Conservation (phyloP, 1,139 yeast genomes). For the Kurtzmaniella quercitrusa region DNA sequence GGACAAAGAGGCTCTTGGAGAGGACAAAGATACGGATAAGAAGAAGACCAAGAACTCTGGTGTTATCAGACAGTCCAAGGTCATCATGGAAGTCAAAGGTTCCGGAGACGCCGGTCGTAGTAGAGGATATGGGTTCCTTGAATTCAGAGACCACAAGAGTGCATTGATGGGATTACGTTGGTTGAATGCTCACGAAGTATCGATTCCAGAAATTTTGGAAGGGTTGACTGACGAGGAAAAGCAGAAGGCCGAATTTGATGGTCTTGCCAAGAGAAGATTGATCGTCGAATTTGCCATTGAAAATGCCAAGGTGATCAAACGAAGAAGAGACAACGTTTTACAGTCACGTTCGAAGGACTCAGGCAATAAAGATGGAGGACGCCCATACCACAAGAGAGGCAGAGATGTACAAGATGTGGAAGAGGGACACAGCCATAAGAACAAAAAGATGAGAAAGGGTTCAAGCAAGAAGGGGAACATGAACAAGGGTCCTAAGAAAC, state of each 20-base stretch:
- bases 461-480: conserved; percentile 40
- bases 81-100: conserved; percentile 87
- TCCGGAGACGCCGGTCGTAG: conserved; percentile 85
- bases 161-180: conserved; percentile 97
- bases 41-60: conserved; percentile 77
- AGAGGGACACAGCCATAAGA: conserved; percentile 13
- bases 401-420: conserved; percentile 20
- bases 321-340: conserved; percentile 71
- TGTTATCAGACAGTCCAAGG: conserved; percentile 89
- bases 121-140: conserved; percentile 95
- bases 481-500: conserved; percentile 35
- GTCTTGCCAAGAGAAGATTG: conserved; percentile 62
- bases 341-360: conserved; percentile 11
- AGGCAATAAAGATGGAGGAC: conserved; percentile 15
- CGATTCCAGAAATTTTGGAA: conserved; percentile 61
- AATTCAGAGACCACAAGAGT: conserved; percentile 84
- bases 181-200: conserved; percentile 90
- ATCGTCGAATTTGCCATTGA: conserved; percentile 96
- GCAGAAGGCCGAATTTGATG: conserved; percentile 49
- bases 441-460: conserved; percentile 18
- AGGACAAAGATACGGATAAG: conserved; percentile 30
- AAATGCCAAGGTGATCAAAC: conserved; percentile 86
- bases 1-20: conserved; percentile 24
- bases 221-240: conserved; percentile 72
- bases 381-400: conserved; percentile 17